A percentile compares a stretch with the other conserved stretches of the same genome.
These are phyloP conservation scores for Cytospora leucostoma DNA, from an alignment of 2,329 filamentous ascomycete species.

Conservation along the genomic window DNA sequence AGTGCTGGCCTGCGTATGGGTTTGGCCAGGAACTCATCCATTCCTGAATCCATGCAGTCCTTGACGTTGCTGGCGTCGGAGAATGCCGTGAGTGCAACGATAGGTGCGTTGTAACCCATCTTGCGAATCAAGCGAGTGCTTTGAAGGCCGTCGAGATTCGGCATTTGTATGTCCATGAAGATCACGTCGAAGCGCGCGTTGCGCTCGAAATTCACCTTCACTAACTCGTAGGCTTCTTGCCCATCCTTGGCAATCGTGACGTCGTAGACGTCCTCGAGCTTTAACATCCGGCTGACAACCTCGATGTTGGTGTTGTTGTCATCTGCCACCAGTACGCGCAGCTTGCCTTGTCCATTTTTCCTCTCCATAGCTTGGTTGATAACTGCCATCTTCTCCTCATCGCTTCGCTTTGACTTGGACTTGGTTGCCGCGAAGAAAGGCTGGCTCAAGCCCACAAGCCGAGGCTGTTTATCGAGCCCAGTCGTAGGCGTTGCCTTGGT, in stretches of 20 bases:
- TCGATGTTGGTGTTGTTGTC: slow-evolving; percentile 61
- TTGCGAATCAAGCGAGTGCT: slow-evolving; percentile 82
- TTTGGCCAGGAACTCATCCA: slow-evolving; percentile 84
- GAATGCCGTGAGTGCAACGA: slow-evolving; percentile 88
- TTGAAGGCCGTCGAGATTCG: slow-evolving; percentile 85
- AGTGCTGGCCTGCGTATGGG: slow-evolving; percentile 80
- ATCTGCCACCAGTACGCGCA: slow-evolving; percentile 85
- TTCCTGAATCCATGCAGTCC: slow-evolving; percentile 84
- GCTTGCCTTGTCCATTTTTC: slow-evolving; percentile 61
- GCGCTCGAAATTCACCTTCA: slow-evolving; percentile 78
- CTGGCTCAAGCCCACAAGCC: slow-evolving; percentile 78
- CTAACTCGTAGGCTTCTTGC: slow-evolving; percentile 83
- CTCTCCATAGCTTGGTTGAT: slow-evolving; percentile 65
- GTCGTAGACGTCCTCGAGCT: slow-evolving; percentile 79
- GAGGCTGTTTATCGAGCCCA: slow-evolving; percentile 68
- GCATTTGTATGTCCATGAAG: slow-evolving; percentile 97
- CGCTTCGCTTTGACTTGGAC: slow-evolving; percentile 38
- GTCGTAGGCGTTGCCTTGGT: slow-evolving; percentile 43
- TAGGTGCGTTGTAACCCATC: slow-evolving; percentile 84
- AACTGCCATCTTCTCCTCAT: slow-evolving; percentile 63
- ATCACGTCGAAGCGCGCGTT: slow-evolving; percentile 79
- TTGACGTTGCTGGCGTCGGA: slow-evolving; percentile 86
- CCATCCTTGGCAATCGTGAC: slow-evolving; percentile 85
- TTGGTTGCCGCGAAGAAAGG: slow-evolving; percentile 69
- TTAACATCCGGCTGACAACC: slow-evolving; percentile 64